phyloP scores from a whole-genome alignment of 1,284 basidiomycete genomes.

The Apiotrichum montevideense region DNA sequence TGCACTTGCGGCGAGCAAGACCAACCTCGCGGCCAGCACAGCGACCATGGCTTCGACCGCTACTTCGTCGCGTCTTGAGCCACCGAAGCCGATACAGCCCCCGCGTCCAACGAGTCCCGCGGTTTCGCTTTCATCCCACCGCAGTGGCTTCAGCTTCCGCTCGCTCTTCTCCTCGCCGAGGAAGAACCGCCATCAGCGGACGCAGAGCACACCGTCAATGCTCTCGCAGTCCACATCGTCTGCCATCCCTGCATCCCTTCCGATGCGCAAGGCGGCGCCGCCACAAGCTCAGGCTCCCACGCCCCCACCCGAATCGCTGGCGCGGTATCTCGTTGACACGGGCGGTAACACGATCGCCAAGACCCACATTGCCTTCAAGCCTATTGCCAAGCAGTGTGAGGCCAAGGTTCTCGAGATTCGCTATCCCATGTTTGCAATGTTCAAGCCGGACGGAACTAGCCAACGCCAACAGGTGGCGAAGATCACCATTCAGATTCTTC shows the following conservation, averaged over 20 bases:
- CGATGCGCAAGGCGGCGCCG: constrained; percentile 14
- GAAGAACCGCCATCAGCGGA: constrained; percentile 15
- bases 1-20: not conserved
- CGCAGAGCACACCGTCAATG: constrained; percentile 9
- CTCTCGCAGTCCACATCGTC: not conserved
- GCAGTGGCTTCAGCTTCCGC: constrained; percentile 3
- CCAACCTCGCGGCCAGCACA: not conserved
- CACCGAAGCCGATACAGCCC: not conserved
- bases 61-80: not conserved
- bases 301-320: constrained; percentile 55
- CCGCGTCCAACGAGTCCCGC: constrained; percentile 40
- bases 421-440: constrained; percentile 71
- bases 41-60: not conserved
- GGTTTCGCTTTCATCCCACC: not conserved
- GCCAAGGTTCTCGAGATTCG: constrained; percentile 73
- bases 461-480: constrained; percentile 58
- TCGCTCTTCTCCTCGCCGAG: constrained; percentile 10
- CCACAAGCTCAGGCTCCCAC: constrained; percentile 31
- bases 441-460: constrained; percentile 51
- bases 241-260: not conserved
- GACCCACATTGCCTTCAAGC: constrained; percentile 77
- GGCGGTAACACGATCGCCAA: constrained; percentile 61
- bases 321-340: constrained; percentile 72
- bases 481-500: constrained; percentile 78
- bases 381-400: constrained; percentile 72